Percentiles rank a stretch among this genome's conserved stretches.
Evolutionary conservation across 257 asterid genomes (phyloP).

Genomic region (Solanum neorickii): DNA sequence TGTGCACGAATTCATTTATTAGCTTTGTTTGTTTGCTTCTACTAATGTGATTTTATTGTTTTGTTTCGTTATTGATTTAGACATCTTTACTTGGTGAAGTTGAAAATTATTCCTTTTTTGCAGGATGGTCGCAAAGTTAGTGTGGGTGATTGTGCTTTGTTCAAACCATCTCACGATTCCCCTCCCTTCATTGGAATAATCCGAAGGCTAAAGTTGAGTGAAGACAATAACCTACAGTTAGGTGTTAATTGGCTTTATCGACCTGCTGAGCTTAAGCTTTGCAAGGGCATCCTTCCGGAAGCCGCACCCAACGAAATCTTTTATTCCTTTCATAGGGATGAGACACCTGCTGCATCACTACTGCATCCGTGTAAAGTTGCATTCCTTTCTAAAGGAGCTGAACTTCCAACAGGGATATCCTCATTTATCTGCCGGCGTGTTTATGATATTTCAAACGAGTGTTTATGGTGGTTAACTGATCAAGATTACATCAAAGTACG

Average conservation of each 20-base stretch:
- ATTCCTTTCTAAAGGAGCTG: constrained; percentile 81
- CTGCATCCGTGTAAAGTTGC: constrained; percentile 97
- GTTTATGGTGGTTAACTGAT: constrained; percentile 83
- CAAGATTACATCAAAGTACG: constrained; percentile 73
- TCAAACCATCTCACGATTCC: constrained; percentile 54
- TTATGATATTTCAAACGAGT: constrained; percentile 37
- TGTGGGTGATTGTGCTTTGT: constrained; percentile 73
- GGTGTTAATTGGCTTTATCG: constrained; percentile 87
- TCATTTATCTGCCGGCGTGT: constrained; percentile 80
- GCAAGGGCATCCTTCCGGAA: constrained; percentile 51
- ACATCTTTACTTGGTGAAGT: background rate
- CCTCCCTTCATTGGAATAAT: constrained; percentile 72
- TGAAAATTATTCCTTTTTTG: constrained; percentile 5
- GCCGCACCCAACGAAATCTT: constrained; percentile 77
- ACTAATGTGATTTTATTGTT: background rate
- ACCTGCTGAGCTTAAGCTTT: constrained; percentile 53
- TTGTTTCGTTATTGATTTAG: background rate
- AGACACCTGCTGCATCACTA: constrained; percentile 72
- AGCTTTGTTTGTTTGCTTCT: background rate
- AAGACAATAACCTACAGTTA: constrained; percentile 37
- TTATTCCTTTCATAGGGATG: constrained; percentile 78
- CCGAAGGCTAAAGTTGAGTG: constrained; percentile 28
- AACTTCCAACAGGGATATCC: constrained; percentile 62
- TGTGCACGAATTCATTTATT: background rate
- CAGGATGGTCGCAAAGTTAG: constrained; percentile 61